Evolutionary conservation across 2,329 filamentous ascomycete species (phyloP), one percentile per base, ranked within the genome.

Genomic region (Botrytis fragariae): DNA sequence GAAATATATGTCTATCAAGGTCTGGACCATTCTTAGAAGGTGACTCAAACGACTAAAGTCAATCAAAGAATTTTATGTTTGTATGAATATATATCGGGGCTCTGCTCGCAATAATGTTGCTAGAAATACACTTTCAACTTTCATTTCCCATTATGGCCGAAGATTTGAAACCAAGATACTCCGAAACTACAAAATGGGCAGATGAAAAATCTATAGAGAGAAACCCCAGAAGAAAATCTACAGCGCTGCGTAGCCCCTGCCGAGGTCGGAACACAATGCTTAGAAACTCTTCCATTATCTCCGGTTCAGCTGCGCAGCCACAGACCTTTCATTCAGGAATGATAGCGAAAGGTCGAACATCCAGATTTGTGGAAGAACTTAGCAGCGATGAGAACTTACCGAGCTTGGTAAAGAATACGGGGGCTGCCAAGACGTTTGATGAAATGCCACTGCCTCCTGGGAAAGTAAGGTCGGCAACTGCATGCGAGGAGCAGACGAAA

Each of bases 111-210:
- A 9, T 1, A 10, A 5, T 16, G 2, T 12, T 48, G 22, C 32
- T 20, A 29, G 32, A 51, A 37, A 37, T 7, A n/a, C 6, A 29
- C 32, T 29, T 32, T 67, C 32, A 8, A 20, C 1, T 10, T 32
- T 9, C 7, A 25, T 37, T 37, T 37, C 22, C 2, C 12, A 39
- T 37, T 6, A 29, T 67, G 45, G 22, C 32, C 25, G 20, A 51
- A 39, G 3, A 20, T 37, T 39, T 10, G 22, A 8, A 39, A 54
- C 16, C 3, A 45, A 14, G 14, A 6, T 25, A 12, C 4, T 10
- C 16, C 16, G 25, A 54, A 39, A 20, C 22, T 1, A n/a, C 1
- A 6, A 62, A 39, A 0, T 3, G 12, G 3, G 12, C 0, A 3
- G 20, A 54, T 3, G n/a, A 22, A 12, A 37, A 12, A 29, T 1